Evolutionary conservation across 306 rosid species (phyloP), one percentile per base, ranked within the genome.

Genomic region (Sphenostylis stenocarpa): DNA sequence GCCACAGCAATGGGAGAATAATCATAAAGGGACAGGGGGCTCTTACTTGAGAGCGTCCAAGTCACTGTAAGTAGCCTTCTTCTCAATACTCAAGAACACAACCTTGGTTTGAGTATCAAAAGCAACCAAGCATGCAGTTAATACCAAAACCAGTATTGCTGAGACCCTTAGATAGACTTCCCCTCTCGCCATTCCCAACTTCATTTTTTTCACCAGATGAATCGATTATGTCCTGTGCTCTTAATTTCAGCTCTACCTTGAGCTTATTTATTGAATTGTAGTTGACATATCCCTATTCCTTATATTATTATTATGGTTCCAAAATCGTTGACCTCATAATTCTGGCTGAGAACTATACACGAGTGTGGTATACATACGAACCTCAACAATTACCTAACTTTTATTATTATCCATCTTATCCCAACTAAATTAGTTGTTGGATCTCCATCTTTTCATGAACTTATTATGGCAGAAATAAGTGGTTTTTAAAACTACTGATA

Each of bases 51-150:
- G 89, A 77, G 81, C 88, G 6, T 78, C 20, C 72, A 94, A 1
- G 76, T 86, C 88, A n/a, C 31, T 73, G 81, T 78, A 91, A 63
- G 97, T 83, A 62, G 90, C 98, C 52, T 73, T 86, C 66, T 73
- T 88, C 57, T 73, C 43, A 4, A 62, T 4, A 61, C 23, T 0
- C 31, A 58, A 34, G 1, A 91, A 0, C 2, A 94, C 4, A 56
- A 20, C 57, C 75, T 88, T 83, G 4, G 94, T 84, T 78, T 94
- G 86, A 57, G 86, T n/a, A 81, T 86, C 87, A 13, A 86, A 83
- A 48, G 81, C 94, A 19, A 94, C 81, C 38, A 91, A 82, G 49
- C 83, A 85, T 34, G 92, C 86, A 5, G 90, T 83, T 39, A 84
- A 45, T 14, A 82, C 74, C 52, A 86, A 71, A 8, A 68, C 6